Percentiles rank a stretch among this genome's conserved stretches.
phyloP scores from a whole-genome alignment of 2,329 filamentous ascomycete species.

The Scortechinia acanthostroma region DNA sequence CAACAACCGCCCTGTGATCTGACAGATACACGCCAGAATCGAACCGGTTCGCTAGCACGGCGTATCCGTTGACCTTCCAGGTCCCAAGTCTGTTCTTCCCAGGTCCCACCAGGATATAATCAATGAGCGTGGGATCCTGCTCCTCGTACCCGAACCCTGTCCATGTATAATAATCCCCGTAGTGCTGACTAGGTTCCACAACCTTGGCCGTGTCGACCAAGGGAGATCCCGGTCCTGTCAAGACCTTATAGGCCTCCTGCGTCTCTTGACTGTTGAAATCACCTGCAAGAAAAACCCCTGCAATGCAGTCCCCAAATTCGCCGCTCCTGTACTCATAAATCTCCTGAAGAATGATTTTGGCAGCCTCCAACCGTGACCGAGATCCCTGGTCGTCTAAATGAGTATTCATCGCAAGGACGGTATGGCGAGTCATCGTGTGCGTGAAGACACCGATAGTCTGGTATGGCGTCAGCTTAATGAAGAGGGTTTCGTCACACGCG shows the following conservation, averaged over 20 bases:
- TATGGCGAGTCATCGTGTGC: conserved; percentile 27
- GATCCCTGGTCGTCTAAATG: conserved; percentile 47
- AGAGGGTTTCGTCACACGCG: too few species aligned
- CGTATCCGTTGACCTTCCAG: conserved; percentile 36
- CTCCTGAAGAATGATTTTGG: conserved; percentile 37
- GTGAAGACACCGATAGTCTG: conserved; percentile 43
- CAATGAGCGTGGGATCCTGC: not conserved
- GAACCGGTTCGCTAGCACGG: conserved; percentile 41
- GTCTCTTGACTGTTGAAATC: conserved; percentile 44
- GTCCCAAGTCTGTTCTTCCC: conserved; percentile 14
- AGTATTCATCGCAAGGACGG: conserved; percentile 42
- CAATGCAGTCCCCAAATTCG: conserved; percentile 12
- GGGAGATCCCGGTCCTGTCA: conserved; percentile 26
- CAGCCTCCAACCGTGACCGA: conserved; percentile 35
- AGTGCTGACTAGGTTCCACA: not conserved
- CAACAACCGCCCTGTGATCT: conserved; percentile 48
- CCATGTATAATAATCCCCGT: not conserved
- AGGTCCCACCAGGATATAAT: not conserved
- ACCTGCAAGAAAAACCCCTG: conserved; percentile 40
- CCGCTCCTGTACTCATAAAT: conserved; percentile 21
- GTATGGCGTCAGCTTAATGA: too few species aligned
- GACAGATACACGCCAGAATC: conserved; percentile 44
- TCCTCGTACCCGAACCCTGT: not conserved
- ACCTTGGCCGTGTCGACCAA: conserved; percentile 16
- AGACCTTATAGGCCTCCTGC: conserved; percentile 40